Conservation (phyloP, 768 basidiomycete species). For the Exsudoporus frostii region DNA sequence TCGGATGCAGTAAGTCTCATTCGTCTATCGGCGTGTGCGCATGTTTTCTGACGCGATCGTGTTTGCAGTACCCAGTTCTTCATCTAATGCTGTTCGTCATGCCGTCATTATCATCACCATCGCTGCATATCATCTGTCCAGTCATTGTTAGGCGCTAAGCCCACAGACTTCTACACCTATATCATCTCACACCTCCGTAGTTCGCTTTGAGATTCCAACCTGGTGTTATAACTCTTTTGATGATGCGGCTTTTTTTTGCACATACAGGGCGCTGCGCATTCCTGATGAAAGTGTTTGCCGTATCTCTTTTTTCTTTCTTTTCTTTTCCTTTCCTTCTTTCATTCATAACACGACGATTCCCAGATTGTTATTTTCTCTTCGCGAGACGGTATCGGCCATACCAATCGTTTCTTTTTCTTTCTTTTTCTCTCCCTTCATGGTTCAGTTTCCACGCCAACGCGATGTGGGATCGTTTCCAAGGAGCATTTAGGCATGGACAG, state of each 20-base stretch:
- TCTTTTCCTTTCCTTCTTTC: neutral
- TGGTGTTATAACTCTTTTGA: slow-evolving; percentile 25
- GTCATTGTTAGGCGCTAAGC: slow-evolving; percentile 29
- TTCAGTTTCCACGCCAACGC: slow-evolving; percentile 4
- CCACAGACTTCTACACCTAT: slow-evolving; percentile 27
- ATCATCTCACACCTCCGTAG: slow-evolving; percentile 16
- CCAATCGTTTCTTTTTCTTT: slow-evolving; percentile 12
- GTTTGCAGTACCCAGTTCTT: slow-evolving; percentile 79
- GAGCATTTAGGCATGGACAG: slow-evolving; percentile 7
- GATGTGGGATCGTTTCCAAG: slow-evolving; percentile 12
- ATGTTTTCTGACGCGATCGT: neutral
- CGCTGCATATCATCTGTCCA: slow-evolving; percentile 26
- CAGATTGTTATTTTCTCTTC: slow-evolving; percentile 2
- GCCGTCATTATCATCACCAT: slow-evolving; percentile 20
- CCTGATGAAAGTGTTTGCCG: slow-evolving; percentile 26
- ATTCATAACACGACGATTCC: neutral
- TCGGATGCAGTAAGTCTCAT: slow-evolving; percentile 73
- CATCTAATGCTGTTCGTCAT: slow-evolving; percentile 50
- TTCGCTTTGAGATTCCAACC: slow-evolving; percentile 17
- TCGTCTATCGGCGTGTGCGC: neutral
- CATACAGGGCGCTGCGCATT: slow-evolving; percentile 30
- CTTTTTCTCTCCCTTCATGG: neutral
- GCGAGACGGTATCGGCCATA: slow-evolving; percentile 17
- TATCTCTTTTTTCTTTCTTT: neutral
- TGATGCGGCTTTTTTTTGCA: slow-evolving; percentile 21